Percentiles rank a stretch among this genome's conserved stretches.
phyloP scores from a whole-genome alignment of 2,329 filamentous ascomycete species.

The Rugonectria rugulosa region DNA sequence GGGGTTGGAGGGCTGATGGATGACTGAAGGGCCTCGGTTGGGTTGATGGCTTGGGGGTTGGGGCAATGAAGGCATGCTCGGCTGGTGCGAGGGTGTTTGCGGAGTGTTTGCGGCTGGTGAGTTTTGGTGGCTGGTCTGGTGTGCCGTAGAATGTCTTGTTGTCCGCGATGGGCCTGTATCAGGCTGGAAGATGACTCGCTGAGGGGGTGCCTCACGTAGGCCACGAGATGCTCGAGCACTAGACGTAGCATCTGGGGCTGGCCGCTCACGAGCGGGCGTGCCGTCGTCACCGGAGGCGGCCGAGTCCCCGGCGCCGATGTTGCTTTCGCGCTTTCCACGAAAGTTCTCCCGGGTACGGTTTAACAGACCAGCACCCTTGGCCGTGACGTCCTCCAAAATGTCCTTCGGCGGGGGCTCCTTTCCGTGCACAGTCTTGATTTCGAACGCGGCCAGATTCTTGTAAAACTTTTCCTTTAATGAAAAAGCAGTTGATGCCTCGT shows the following conservation, averaged over 20 bases:
- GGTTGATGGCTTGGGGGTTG: slow-evolving; percentile 41
- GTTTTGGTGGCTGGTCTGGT: slow-evolving; percentile 45
- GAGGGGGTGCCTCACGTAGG: slow-evolving; percentile 82
- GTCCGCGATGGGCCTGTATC: slow-evolving; percentile 73
- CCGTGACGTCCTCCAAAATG: slow-evolving; percentile 86
- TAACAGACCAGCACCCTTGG: slow-evolving; percentile 82
- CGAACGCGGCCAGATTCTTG: slow-evolving; percentile 86
- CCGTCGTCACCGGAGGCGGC: slow-evolving; percentile 68
- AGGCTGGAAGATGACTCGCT: slow-evolving; percentile 84
- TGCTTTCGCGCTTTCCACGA: slow-evolving; percentile 55
- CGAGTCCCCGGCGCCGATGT: slow-evolving; percentile 62
- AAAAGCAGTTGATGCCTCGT: slow-evolving; percentile 85
- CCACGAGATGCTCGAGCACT: slow-evolving; percentile 68
- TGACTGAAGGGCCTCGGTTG: slow-evolving; percentile 52
- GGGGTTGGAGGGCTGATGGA: slow-evolving; percentile 61
- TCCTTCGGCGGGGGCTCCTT: slow-evolving; percentile 87
- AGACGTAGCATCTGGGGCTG: slow-evolving; percentile 59
- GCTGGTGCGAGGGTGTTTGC: slow-evolving; percentile 44
- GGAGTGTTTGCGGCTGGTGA: slow-evolving; percentile 38
- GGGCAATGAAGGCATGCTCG: slow-evolving; percentile 41
- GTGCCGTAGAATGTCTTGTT: slow-evolving; percentile 63
- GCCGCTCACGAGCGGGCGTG: slow-evolving; percentile 63
- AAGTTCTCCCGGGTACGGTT: slow-evolving; percentile 82
- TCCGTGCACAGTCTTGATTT: slow-evolving; percentile 79
- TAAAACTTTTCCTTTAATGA: slow-evolving; percentile 88